These are phyloP conservation scores for Mycena rebaudengoi DNA, from an alignment of 768 basidiomycete genomes.

Conservation along the genomic window DNA sequence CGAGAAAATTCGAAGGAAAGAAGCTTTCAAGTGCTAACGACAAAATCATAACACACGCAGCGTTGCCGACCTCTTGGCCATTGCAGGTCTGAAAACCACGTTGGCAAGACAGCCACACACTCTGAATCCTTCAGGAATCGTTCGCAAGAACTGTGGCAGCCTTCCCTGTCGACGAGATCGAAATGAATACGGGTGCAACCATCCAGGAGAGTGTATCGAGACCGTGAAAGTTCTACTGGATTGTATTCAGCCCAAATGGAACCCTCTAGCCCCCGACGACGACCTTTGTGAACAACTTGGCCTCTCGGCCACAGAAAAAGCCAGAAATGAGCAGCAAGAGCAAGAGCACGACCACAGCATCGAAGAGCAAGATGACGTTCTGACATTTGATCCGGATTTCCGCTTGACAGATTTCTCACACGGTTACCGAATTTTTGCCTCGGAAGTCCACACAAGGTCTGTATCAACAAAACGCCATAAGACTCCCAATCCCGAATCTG, in stretches of 20 bases:
- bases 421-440: conserved; percentile 9
- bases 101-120: background rate
- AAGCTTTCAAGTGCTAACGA: no score
- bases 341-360: background rate
- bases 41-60: background rate
- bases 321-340: background rate
- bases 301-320: background rate
- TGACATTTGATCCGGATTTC: conserved; percentile 4
- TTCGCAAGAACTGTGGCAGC: background rate
- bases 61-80: background rate
- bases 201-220: conserved; percentile 1
- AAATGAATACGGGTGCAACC: background rate
- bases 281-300: background rate
- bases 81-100: background rate
- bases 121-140: conserved; percentile 5
- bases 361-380: background rate
- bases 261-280: background rate
- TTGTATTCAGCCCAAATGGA: conserved; percentile 9
- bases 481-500: background rate
- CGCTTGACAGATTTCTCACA: background rate
- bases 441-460: background rate
- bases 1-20: background rate
- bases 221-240: background rate
- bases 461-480: background rate
- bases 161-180: no score